Evolutionary conservation across 257 asterid genomes (phyloP).

Genomic region (Coffea canephora): DNA sequence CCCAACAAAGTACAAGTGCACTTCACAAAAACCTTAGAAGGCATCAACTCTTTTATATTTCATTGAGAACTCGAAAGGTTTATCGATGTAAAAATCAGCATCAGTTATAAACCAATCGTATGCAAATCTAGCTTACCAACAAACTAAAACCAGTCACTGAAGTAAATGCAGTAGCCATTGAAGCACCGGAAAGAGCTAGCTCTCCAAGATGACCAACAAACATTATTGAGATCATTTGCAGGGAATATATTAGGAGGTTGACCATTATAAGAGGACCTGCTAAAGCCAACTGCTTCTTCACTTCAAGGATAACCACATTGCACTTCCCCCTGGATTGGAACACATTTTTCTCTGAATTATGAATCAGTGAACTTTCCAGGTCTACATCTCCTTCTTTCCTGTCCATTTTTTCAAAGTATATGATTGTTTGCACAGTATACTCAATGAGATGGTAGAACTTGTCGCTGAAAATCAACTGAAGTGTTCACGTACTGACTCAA

Average conservation of each 20-base stretch:
- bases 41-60: background rate
- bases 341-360: slow-evolving; percentile 13
- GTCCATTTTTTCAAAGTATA: slow-evolving; percentile 9
- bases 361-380: slow-evolving; percentile 16
- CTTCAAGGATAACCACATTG: slow-evolving; percentile 38
- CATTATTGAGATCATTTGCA: slow-evolving; percentile 58
- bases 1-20: background rate
- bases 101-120: background rate
- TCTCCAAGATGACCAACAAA: slow-evolving; percentile 67
- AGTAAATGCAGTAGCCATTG: slow-evolving; percentile 72
- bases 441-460: background rate
- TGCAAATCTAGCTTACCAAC: slow-evolving; percentile 28
- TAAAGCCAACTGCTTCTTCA: slow-evolving; percentile 37
- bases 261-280: slow-evolving; percentile 61
- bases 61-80: background rate
- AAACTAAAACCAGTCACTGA: slow-evolving; percentile 58
- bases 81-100: background rate
- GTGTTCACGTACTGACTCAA: no score
- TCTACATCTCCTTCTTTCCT: background rate
- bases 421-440: background rate
- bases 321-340: slow-evolving; percentile 18
- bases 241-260: slow-evolving; percentile 41
- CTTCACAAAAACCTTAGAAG: background rate
- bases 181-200: slow-evolving; percentile 62
- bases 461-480: background rate